These are phyloP conservation scores for Austroboletus novae-zelandiae DNA, from an alignment of 1,284 basidiomycete species.

Conservation along the genomic window DNA sequence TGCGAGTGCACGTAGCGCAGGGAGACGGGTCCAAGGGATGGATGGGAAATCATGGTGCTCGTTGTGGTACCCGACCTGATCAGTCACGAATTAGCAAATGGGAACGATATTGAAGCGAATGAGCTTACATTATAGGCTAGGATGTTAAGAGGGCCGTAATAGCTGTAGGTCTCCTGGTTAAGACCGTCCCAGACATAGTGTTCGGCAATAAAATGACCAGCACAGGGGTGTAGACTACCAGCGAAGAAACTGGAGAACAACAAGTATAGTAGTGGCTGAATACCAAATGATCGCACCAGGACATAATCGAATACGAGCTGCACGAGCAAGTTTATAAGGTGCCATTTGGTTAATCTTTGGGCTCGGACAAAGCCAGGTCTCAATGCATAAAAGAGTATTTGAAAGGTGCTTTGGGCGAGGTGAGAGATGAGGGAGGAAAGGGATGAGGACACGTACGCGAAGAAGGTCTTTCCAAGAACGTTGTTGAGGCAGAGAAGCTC, in stretches of 20 bases:
- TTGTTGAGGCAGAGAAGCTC: conserved; percentile 90
- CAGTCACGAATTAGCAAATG: neutral
- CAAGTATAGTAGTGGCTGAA: conserved; percentile 77
- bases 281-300: conserved; percentile 62
- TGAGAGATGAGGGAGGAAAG: neutral
- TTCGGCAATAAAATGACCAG: conserved; percentile 97
- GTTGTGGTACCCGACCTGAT: conserved; percentile 95
- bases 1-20: conserved; percentile 77
- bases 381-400: conserved; percentile 97
- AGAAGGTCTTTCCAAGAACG: conserved; percentile 96
- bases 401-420: conserved; percentile 72
- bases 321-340: conserved; percentile 70
- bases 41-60: conserved; percentile 99
- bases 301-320: conserved; percentile 75
- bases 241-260: conserved; percentile 91
- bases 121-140: conserved; percentile 89
- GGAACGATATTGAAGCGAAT: neutral
- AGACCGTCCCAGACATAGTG: conserved; percentile 92
- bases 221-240: conserved; percentile 91
- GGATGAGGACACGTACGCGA: conserved; percentile 64
- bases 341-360: conserved; percentile 83
- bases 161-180: conserved; percentile 93
- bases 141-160: conserved; percentile 90
- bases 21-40: conserved; percentile 93
- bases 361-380: conserved; percentile 92